phyloP scores from a whole-genome alignment of 2,329 filamentous ascomycete genomes.

The Paracamarosporium sp. region DNA sequence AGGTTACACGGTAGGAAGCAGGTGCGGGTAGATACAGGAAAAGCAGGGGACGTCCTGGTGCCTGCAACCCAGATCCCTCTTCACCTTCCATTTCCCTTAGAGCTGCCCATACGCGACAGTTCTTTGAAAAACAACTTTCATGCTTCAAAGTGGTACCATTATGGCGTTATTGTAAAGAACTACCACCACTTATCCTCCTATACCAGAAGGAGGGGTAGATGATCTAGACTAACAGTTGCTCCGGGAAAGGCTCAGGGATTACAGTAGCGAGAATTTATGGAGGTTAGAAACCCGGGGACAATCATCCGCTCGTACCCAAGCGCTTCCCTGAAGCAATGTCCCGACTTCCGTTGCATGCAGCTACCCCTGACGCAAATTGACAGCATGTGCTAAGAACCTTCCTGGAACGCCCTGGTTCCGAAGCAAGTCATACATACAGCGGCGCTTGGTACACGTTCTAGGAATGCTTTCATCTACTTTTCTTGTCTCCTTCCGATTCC shows the following conservation, averaged over 20 bases:
- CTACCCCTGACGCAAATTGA: not conserved
- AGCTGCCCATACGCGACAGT: not conserved
- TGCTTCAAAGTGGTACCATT: not conserved
- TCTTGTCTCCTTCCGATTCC: conserved; percentile 13
- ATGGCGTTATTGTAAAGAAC: not conserved
- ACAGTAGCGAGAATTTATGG: not conserved
- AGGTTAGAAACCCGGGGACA: conserved; percentile 3
- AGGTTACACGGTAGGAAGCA: not conserved
- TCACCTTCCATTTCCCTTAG: not conserved
- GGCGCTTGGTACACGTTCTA: not conserved
- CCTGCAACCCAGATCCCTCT: not conserved
- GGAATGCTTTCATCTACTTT: not conserved
- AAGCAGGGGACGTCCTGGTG: not conserved
- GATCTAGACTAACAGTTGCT: not conserved
- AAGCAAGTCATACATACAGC: not conserved
- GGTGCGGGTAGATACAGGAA: not conserved
- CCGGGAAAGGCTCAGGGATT: not conserved
- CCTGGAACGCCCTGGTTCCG: conserved; percentile 9
- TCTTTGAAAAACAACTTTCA: not conserved
- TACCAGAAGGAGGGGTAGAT: not conserved
- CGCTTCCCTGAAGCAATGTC: not conserved
- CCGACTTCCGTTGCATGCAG: not conserved
- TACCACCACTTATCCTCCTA: not conserved
- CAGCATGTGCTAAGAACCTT: conserved; percentile 8
- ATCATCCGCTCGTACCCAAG: conserved; percentile 3